Evolutionary conservation across 2,329 filamentous ascomycete species (phyloP), one percentile per base, ranked within the genome.

Genomic region (Stemphylium lycopersici): DNA sequence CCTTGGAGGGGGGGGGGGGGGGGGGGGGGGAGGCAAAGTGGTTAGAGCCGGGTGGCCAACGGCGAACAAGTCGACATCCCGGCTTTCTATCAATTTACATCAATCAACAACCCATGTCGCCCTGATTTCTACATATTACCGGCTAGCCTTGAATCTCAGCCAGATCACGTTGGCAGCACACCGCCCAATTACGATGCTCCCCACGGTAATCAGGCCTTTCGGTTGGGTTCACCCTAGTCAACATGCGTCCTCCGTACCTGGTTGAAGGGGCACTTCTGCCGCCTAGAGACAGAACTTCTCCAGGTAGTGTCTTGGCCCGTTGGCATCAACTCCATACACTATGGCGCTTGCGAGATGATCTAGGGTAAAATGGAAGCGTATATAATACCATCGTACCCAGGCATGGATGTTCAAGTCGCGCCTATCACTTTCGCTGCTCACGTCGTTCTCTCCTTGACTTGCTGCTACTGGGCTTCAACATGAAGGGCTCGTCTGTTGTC

Each of bases 61-160:
- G 69, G 69, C 66, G 65, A 55, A 58, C n/a, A 24, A 61, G 44
- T 48, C 51, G 65, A 65, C 59, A 61, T 67, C 64, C 56, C 67
- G 60, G 64, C 69, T 66, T 13, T 66, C 60, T 63, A 62, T 66
- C 65, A 64, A 75, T 75, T 53, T 73, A 74, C 56, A 61, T 73
- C 70, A 75, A 74, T 72, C 68, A 73, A 66, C 33, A 11, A 31
- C 42, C 65, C 63, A 53, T 54, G 55, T 47, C 57, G 39, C 52
- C 54, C 60, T 63, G 58, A 63, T 68, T 64, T 63, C 43, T 48
- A 52, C 61, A 72, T 48, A 73, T 75, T 74, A 68, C 55, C 47
- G 32, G 52, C 46, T 48, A 67, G 58, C 56, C 58, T 61, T 59
- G 55, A 63, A 63, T 67, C 56, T 68, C 61, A 59, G 48, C 54